Evolutionary conservation across 1,284 basidiomycete genomes (phyloP), one percentile per base, ranked within the genome.

Genomic region (Malassezia yamatoensis): DNA sequence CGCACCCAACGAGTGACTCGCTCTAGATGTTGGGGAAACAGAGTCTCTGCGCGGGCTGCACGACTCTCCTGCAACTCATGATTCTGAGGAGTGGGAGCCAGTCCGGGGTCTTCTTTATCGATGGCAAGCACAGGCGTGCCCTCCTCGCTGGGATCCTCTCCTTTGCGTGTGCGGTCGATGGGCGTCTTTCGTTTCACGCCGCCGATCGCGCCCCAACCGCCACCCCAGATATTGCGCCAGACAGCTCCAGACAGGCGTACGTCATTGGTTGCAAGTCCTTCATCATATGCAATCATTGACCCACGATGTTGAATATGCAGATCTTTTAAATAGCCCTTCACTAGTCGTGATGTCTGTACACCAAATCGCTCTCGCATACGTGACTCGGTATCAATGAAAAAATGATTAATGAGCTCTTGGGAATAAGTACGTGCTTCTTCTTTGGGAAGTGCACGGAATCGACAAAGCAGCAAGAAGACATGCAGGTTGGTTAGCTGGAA

Each of bases 401-500:
- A 94, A 77, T 96, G 90, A 76, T 93, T 90, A 63, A 96, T 81
- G 52, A 96, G 80, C 46, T 85, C 88, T 77, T 90, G 85, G 61
- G 84, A 77, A 77, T 85, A 83, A 61, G 81, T 75, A 61, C 78
- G 77, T 20, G 85, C 86, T 45, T 84, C 79, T 0, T 82, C 80
- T 3, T 79, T 67, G 2, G 87, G 86, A 6, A 98, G 82, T 0
- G 88, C 83, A 12, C 93, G 86, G 24, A 96, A 81, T 18, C 93
- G 86, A 44, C 88, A 85, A 8, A 85, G 85, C 46, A 96, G 82
- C 55, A 96, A 80, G 83, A 91, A 90, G 53, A 96, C 79, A 76
- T 98, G 91, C 38, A 96, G 80, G 62, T 93, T 90, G 42, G 90
- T 90, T 51, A 96, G 79, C 29, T 89, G 89, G 78, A 96, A 96